Evolutionary conservation across 2,329 filamentous ascomycete genomes (phyloP), one percentile per base, ranked within the genome.

Genomic region (Phaeosphaeria sp.): DNA sequence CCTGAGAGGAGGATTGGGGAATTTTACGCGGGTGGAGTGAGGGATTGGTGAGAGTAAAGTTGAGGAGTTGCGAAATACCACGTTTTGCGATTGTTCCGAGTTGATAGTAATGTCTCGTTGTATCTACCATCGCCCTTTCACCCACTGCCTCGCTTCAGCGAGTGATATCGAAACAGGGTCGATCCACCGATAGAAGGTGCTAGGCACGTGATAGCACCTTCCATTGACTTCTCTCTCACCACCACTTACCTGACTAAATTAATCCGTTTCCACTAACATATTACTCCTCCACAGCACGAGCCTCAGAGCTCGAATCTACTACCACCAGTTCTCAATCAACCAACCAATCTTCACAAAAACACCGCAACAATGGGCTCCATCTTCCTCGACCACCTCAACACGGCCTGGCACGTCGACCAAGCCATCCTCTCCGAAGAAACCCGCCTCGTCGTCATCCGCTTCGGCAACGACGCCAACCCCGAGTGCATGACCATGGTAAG

Each of bases 371-470:
- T 87, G 86, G 92, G 92, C 69, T 96, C 92, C 69, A 90, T 96
- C 61, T 90, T 96, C 51, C 87, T 97, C 47, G 93, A 93, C 45
- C 93, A 97, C 78, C 86, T 98, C 45, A 86, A 87, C 66, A 92
- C 91, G 25, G 94, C 91, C 78, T 98, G 94, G 94, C 94, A 98
- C 78, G 94, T 98, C 73, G 94, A 97, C 83, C 93, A 97, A 81
- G 92, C 93, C 68, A 97, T 97, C 73, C 52, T 66, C 50, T 53
- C 49, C 46, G 93, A 97, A 80, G 91, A 95, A 72, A 91, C 96
- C 71, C 89, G 92, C 56, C 87, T 97, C 2, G 91, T 96, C 11
- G 88, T 96, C 51, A 94, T 97, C 74, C 89, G 93, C 67, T 97
- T 97, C 79, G 92, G 93, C 56, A 87, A 90, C 69, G 92, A 96